A percentile compares a stretch with the other conserved stretches of the same genome.
These are phyloP conservation scores for Leptomonas seymouri DNA, from an alignment of 208 protist genomes.

Conservation along the genomic window DNA sequence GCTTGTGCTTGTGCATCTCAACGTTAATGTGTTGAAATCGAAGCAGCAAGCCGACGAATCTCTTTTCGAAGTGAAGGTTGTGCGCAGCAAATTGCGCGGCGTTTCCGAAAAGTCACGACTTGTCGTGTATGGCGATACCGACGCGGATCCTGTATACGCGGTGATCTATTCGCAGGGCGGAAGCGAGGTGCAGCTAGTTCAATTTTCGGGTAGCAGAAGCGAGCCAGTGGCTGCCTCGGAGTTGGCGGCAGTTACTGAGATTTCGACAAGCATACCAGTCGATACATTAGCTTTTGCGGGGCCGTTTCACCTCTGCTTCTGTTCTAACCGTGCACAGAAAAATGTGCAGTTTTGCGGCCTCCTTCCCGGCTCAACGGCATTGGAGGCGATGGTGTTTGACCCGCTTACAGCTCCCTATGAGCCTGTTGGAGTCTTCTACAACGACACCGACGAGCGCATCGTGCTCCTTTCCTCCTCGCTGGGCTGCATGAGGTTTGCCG, in stretches of 20 bases:
- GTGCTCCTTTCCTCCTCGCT: constrained; percentile 30
- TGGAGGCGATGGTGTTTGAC: constrained; percentile 30
- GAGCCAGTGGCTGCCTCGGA: not conserved
- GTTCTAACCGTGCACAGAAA: constrained; percentile 9
- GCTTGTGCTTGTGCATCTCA: constrained; percentile 21
- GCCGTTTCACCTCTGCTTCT: constrained; percentile 35
- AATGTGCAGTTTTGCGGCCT: constrained; percentile 35
- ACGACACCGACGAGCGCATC: constrained; percentile 17
- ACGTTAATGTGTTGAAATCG: constrained; percentile 5
- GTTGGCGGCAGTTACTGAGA: not conserved
- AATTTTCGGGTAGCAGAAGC: not conserved
- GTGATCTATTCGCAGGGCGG: constrained; percentile 14
- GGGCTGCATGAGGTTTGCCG: constrained; percentile 4
- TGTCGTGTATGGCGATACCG: constrained; percentile 16
- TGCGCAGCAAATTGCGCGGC: constrained; percentile 1
- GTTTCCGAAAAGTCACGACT: constrained; percentile 3
- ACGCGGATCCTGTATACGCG: constrained; percentile 2
- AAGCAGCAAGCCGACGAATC: not conserved
- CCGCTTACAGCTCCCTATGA: constrained; percentile 13
- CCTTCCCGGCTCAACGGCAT: constrained; percentile 15
- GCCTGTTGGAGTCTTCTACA: constrained; percentile 26
- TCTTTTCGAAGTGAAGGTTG: constrained; percentile 11
- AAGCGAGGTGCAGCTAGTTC: constrained; percentile 18
- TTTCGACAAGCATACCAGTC: constrained; percentile 16
- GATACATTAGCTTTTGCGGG: constrained; percentile 33